Evolutionary conservation across 2,329 filamentous ascomycete species (phyloP).

Genomic region (Xylariaceae sp.): DNA sequence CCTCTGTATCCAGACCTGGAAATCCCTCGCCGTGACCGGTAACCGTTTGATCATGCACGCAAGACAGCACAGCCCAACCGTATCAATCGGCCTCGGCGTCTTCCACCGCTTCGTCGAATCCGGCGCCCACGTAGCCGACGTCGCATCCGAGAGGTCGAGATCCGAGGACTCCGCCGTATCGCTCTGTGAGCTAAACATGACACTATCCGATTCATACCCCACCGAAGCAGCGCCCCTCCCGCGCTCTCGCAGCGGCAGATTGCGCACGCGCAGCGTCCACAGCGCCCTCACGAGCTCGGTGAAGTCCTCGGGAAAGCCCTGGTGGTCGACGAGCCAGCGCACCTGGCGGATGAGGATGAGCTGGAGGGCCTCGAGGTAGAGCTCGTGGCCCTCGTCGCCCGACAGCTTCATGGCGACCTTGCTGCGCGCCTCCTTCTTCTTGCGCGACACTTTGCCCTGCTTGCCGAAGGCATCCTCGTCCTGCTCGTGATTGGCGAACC

Average conservation of each 20-base stretch:
- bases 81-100: conserved; percentile 66
- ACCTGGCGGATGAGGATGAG: conserved; percentile 79
- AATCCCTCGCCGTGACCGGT: conserved; percentile 68
- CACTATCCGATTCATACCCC: conserved; percentile 11
- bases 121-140: conserved; percentile 38
- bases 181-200: conserved; percentile 56
- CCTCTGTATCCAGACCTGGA: conserved; percentile 61
- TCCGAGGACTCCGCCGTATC: conserved; percentile 34
- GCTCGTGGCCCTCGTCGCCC: conserved; percentile 64
- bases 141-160: conserved; percentile 29
- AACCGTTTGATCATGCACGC: conserved; percentile 69
- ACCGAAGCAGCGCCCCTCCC: conserved; percentile 23
- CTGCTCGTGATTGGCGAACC: conserved; percentile 51
- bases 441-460: conserved; percentile 49
- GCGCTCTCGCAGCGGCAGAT: conserved; percentile 47
- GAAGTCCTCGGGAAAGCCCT: conserved; percentile 64
- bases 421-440: conserved; percentile 53
- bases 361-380: conserved; percentile 82
- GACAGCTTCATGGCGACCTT: conserved; percentile 51
- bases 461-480: conserved; percentile 64
- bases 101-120: conserved; percentile 45
- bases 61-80: conserved; percentile 73
- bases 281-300: conserved; percentile 77
- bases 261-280: conserved; percentile 66
- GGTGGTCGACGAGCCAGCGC: conserved; percentile 62